Evolutionary conservation across 2,329 filamentous ascomycete species (phyloP), one percentile per base, ranked within the genome.

Genomic region (Thelonectria olida): DNA sequence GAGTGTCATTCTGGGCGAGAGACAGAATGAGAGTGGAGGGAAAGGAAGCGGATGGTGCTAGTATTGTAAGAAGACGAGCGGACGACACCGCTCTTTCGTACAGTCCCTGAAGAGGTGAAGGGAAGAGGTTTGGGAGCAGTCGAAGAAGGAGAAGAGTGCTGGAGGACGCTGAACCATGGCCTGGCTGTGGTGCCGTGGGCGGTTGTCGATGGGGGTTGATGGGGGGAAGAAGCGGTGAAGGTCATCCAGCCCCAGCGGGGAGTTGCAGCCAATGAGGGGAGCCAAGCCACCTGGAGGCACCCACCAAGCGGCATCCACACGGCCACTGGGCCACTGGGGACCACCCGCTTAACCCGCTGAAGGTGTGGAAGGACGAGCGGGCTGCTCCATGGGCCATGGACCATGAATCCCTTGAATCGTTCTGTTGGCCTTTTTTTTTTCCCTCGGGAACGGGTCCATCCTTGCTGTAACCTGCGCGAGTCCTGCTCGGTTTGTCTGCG

Each of bases 1-100:
- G 81, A 85, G 84, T 78, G 82, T 84, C 87, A 82, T 81, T 73
- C 74, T 81, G 75, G 71, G 68, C 69, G 73, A 71, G 71, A 74
- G 67, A 65, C 68, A 73, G 70, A 70, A 72, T 67, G 72, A 68
- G 66, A 75, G 69, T 73, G 71, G 70, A 71, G 68, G 63, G 67
- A 67, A 68, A 65, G 61, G 65, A 68, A 69, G 69, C 70, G 73
- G 61, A 66, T 62, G 63, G 65, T 72, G 69, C 67, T 67, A 72
- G 71, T 77, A 74, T 77, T 77, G 76, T 76, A 75, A 65, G n/a
- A 65, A 75, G 63, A 63, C 61, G 60, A 76, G 72, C 72, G 69
- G 72, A 72, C 72, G 79, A 81, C 78, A 81, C 79, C 79, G 79
- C 79, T 79, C 76, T 81, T 80, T 80, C 72, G 68, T 74, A 67